Base-by-base conservation (phyloP, 441 rosid genomes). In the Pelargonium myrrhifolium region DNA sequence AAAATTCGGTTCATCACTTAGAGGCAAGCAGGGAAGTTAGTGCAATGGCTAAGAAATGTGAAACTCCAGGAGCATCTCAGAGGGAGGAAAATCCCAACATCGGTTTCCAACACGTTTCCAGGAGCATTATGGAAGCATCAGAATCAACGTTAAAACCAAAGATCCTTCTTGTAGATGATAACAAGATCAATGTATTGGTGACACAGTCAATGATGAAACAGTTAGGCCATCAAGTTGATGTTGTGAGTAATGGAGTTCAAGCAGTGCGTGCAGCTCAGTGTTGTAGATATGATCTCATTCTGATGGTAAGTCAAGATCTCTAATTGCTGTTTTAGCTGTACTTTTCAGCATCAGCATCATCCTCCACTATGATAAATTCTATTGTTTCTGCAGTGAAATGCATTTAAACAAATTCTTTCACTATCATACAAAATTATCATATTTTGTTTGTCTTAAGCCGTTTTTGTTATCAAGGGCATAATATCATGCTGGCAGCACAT, bases 131-230 rank as follows among this genome's bases (percentile, higher is more conserved):
- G 59, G 83, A 78, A 76, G 65, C 17, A 72, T 26, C 67, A 28
- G 51, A 76, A 63, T 18, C 80, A 51, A 74, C 70, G 20, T 40
- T 77, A 62, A 83, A 75, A 77, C 96, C 97, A 11, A 89, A 84
- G 82, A 87, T 94, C 71, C 88, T 94, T 66, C 94, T 94, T n/a
- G 97, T 87, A 58, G 97, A 94, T 83, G 99, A 94, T 73, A 91
- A 87, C 75, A 92, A 85, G 79, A 87, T 89, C 64, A 94, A 94
- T 74, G 86, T 89, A 59, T 84, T 88, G 88, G 99, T 89, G 72
- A 74, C 96, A 6, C 77, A 71, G 62, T 81, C 92, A 3, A 93
- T 91, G 96, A 91, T 91, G 92, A 89, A 88, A 71, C 96, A 85
- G 67, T 65, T 94, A 64, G 97, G 97, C 56, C 87, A 91, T 71